A percentile compares a stretch with the other conserved stretches of the same genome.
These are phyloP conservation scores for Parmelia sp. DNA, from an alignment of 495 filamentous ascomycete species.

Conservation along the genomic window DNA sequence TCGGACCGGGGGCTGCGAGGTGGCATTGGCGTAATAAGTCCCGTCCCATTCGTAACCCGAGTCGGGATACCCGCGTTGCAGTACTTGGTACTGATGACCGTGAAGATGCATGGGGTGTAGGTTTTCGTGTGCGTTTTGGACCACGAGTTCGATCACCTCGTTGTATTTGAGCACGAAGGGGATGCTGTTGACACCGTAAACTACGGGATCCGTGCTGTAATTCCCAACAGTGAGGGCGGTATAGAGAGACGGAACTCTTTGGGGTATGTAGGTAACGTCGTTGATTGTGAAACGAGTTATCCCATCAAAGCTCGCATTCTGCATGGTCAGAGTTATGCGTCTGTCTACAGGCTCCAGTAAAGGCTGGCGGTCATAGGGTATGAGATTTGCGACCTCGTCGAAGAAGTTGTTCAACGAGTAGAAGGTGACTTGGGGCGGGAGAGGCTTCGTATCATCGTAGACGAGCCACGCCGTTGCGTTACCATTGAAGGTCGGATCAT, in stretches of 20 bases:
- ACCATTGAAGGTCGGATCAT: slow-evolving; percentile 43
- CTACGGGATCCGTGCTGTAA: slow-evolving; percentile 50
- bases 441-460: slow-evolving; percentile 55
- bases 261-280: slow-evolving; percentile 63
- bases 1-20: slow-evolving; percentile 29
- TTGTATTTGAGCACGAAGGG: slow-evolving; percentile 59
- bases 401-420: slow-evolving; percentile 44
- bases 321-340: slow-evolving; percentile 37
- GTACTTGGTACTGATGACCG: slow-evolving; percentile 75
- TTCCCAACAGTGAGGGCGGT: slow-evolving; percentile 60
- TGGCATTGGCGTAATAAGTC: slow-evolving; percentile 5
- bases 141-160: slow-evolving; percentile 66
- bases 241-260: slow-evolving; percentile 78
- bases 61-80: slow-evolving; percentile 42
- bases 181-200: slow-evolving; percentile 73
- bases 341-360: slow-evolving; percentile 32
- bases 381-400: slow-evolving; percentile 45
- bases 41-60: slow-evolving; percentile 30
- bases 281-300: slow-evolving; percentile 48
- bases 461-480: slow-evolving; percentile 78
- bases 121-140: slow-evolving; percentile 72
- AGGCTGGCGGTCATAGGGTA: slow-evolving; percentile 42
- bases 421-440: slow-evolving; percentile 51
- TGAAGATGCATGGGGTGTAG: slow-evolving; percentile 85
- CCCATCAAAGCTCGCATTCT: slow-evolving; percentile 41